Evolutionary conservation across 805 yeast species (phyloP).

Genomic region (Lipomyces chichibuensis): DNA sequence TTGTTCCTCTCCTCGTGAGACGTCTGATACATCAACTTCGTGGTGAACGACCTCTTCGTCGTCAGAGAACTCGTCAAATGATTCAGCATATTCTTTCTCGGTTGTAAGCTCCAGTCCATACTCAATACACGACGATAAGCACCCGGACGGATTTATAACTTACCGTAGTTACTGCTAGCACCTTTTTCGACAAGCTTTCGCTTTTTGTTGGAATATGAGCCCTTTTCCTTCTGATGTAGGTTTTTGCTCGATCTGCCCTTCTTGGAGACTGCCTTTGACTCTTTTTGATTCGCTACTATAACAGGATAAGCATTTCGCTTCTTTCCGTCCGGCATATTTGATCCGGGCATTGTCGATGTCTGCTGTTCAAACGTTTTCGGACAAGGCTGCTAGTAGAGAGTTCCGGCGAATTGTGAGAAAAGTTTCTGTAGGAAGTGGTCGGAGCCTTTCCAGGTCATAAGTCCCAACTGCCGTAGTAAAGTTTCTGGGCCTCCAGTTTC

Average conservation of each 20-base stretch:
- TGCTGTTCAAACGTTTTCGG: not conserved
- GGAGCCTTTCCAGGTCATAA: not conserved
- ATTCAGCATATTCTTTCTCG: not conserved
- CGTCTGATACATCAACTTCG: constrained; percentile 28
- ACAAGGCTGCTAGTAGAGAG: not conserved
- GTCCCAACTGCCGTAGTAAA: not conserved
- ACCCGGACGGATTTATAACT: not conserved
- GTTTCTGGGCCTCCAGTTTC: too few relatives aligned
- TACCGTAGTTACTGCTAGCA: constrained; percentile 1
- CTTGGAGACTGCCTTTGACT: not conserved
- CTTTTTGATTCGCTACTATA: not conserved
- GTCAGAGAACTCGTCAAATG: constrained; percentile 3
- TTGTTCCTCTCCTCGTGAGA: constrained; percentile 19
- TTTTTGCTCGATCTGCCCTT: not conserved
- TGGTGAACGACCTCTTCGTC: constrained; percentile 34
- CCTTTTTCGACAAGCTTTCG: constrained; percentile 12
- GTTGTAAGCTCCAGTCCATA: constrained; percentile 5
- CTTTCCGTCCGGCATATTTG: not conserved
- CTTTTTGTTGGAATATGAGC: constrained; percentile 3
- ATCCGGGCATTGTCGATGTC: not conserved
- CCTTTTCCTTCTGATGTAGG: not conserved
- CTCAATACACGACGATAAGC: not conserved
- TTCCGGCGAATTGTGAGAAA: not conserved
- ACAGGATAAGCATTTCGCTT: constrained; percentile 7
- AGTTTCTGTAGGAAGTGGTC: not conserved